Percentiles rank a stretch among this genome's conserved stretches.
These are phyloP conservation scores for Cucumis cinereus DNA, from an alignment of 306 rosid genomes.

Conservation along the genomic window DNA sequence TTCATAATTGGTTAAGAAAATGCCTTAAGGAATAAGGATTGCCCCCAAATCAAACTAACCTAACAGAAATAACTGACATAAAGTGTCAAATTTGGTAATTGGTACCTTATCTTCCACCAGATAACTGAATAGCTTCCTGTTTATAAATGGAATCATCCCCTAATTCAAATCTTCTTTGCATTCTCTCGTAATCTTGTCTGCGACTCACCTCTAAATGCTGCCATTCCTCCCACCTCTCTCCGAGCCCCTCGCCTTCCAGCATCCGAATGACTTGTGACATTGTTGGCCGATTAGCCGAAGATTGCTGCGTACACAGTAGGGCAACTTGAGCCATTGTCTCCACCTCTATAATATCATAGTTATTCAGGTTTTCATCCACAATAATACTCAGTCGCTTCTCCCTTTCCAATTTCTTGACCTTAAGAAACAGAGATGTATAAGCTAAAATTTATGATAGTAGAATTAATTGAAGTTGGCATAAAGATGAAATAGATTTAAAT, in stretches of 20 bases:
- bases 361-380: slow-evolving; percentile 62
- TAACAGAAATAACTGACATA: not conserved
- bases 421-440: not conserved
- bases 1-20: not conserved
- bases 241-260: slow-evolving; percentile 99
- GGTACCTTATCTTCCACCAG: slow-evolving; percentile 71
- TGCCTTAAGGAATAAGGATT: not conserved
- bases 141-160: slow-evolving; percentile 82
- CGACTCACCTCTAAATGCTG: slow-evolving; percentile 80
- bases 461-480: not conserved
- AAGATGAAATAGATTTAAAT: not conserved
- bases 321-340: slow-evolving; percentile 94
- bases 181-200: slow-evolving; percentile 76
- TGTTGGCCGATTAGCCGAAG: slow-evolving; percentile 81
- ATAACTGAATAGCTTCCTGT: slow-evolving; percentile 86
- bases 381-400: slow-evolving; percentile 66
- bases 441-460: not conserved
- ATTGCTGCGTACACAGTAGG: slow-evolving; percentile 82
- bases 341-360: slow-evolving; percentile 62
- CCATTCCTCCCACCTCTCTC: slow-evolving; percentile 99
- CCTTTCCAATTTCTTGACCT: slow-evolving; percentile 94
- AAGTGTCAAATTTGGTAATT: not conserved
- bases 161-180: slow-evolving; percentile 95
- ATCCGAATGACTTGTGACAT: slow-evolving; percentile 96
- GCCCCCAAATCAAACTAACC: not conserved